A percentile compares a stretch with the other conserved stretches of the same genome.
These are phyloP conservation scores for Fomitopsis pulvina DNA, from an alignment of 768 basidiomycete genomes.

Conservation along the genomic window DNA sequence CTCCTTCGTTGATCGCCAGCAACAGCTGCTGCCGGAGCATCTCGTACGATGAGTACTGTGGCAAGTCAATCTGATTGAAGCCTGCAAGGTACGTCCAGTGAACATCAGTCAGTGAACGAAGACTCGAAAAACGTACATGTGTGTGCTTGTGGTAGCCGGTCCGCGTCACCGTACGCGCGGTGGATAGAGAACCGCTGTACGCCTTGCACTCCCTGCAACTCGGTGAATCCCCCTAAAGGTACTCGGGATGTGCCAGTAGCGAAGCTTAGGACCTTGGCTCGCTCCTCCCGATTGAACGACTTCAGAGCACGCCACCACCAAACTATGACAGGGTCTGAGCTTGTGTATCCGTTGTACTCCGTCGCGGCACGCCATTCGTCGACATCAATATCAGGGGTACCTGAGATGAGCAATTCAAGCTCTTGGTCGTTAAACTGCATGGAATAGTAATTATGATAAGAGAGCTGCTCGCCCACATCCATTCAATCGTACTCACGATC, in stretches of 20 bases:
- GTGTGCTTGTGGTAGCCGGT: slow-evolving; percentile 84
- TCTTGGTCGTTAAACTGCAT: slow-evolving; percentile 89
- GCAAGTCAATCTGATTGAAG: slow-evolving; percentile 93
- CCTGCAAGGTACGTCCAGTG: slow-evolving; percentile 37
- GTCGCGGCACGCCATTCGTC: slow-evolving; percentile 95
- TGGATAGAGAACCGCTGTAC: slow-evolving; percentile 95
- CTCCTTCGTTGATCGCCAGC: slow-evolving; percentile 92
- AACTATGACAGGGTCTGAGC: slow-evolving; percentile 90
- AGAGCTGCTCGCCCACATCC: neutral
- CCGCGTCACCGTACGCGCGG: slow-evolving; percentile 81
- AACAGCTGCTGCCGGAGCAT: slow-evolving; percentile 88
- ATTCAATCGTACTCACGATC: slow-evolving; percentile 55
- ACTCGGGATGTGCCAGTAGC: slow-evolving; percentile 92
- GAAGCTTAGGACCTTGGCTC: slow-evolving; percentile 95
- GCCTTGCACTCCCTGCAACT: slow-evolving; percentile 93
- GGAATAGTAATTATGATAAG: slow-evolving; percentile 6
- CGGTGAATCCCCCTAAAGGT: slow-evolving; percentile 89
- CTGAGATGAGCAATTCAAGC: slow-evolving; percentile 89
- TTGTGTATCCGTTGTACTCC: slow-evolving; percentile 82
- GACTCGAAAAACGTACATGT: slow-evolving; percentile 53
- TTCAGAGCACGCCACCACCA: slow-evolving; percentile 99
- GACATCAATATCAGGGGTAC: slow-evolving; percentile 97
- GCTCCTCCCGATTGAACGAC: slow-evolving; percentile 94
- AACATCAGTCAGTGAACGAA: slow-evolving; percentile 6
- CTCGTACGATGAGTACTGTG: slow-evolving; percentile 93